These are phyloP conservation scores for Sapria himalayana DNA, from an alignment of 345 rosid genomes.

Conservation along the genomic window DNA sequence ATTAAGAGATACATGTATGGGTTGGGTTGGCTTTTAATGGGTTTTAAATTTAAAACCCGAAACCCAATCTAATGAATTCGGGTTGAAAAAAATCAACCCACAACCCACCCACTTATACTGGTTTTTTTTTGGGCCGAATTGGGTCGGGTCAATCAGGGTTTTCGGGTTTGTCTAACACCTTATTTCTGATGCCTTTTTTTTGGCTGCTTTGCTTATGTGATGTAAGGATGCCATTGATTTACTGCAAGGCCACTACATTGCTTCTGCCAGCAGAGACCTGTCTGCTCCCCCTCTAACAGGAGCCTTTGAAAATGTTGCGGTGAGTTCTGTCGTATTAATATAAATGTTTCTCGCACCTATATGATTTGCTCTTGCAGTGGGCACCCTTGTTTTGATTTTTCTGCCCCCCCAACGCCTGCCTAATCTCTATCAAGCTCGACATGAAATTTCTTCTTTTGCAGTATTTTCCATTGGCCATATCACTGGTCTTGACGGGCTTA, in stretches of 20 bases:
- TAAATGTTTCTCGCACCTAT: not conserved
- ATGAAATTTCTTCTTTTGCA: slow-evolving; percentile 17
- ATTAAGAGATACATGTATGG: too few relatives aligned
- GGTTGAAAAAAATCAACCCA: too few relatives aligned
- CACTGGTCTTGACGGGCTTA: slow-evolving; percentile 37
- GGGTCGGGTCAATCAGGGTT: too few relatives aligned
- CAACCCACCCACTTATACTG: too few relatives aligned
- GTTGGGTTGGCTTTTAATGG: too few relatives aligned
- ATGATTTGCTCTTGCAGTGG: not conserved
- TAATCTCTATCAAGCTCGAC: not conserved
- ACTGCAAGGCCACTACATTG: slow-evolving; percentile 73
- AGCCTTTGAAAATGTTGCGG: slow-evolving; percentile 64
- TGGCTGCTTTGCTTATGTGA: too few relatives aligned
- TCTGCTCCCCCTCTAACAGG: slow-evolving; percentile 35
- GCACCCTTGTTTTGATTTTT: not conserved
- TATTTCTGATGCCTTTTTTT: too few relatives aligned
- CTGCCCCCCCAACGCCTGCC: too few relatives aligned
- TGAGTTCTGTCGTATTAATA: slow-evolving; percentile 20
- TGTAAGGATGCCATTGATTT: slow-evolving; percentile 87
- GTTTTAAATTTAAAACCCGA: too few relatives aligned
- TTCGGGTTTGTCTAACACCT: too few relatives aligned
- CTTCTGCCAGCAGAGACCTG: slow-evolving; percentile 53
- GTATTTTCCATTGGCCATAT: slow-evolving; percentile 56
- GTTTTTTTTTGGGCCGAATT: too few relatives aligned
- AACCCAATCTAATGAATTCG: too few relatives aligned